Evolutionary conservation across 345 rosid species (phyloP).

Genomic region (Crucihimalaya himalaica): DNA sequence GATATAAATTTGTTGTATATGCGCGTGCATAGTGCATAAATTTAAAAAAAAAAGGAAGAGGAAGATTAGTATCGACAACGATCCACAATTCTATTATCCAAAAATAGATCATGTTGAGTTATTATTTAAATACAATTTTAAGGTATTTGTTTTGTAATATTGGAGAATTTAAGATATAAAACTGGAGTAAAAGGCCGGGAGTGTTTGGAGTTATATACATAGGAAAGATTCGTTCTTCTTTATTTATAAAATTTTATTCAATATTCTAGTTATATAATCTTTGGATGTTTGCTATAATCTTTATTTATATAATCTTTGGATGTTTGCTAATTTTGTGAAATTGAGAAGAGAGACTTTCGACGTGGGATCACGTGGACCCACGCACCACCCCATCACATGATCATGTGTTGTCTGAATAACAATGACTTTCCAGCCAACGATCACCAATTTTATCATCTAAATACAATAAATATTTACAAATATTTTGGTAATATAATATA

Average conservation of each 20-base stretch:
- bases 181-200: neutral
- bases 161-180: constrained; percentile 32
- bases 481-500: neutral
- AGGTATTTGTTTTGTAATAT: constrained; percentile 8
- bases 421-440: constrained; percentile 56
- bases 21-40: neutral
- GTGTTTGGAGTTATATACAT: constrained; percentile 39
- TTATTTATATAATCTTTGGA: constrained; percentile 32
- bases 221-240: constrained; percentile 45
- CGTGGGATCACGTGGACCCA: constrained; percentile 69
- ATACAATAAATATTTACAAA: neutral
- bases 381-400: constrained; percentile 53
- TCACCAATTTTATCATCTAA: constrained; percentile 24
- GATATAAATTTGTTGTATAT: neutral
- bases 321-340: constrained; percentile 31
- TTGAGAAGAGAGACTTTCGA: constrained; percentile 39
- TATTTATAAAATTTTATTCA: neutral
- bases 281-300: constrained; percentile 40
- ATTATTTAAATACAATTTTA: neutral
- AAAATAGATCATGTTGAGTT: neutral
- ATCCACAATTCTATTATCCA: constrained; percentile 12
- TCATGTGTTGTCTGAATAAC: constrained; percentile 66
- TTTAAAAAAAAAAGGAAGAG: neutral
- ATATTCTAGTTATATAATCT: constrained; percentile 1
- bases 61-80: constrained; percentile 11